Evolutionary conservation across 805 yeast genomes (phyloP).

Genomic region (Candida nanaspora): DNA sequence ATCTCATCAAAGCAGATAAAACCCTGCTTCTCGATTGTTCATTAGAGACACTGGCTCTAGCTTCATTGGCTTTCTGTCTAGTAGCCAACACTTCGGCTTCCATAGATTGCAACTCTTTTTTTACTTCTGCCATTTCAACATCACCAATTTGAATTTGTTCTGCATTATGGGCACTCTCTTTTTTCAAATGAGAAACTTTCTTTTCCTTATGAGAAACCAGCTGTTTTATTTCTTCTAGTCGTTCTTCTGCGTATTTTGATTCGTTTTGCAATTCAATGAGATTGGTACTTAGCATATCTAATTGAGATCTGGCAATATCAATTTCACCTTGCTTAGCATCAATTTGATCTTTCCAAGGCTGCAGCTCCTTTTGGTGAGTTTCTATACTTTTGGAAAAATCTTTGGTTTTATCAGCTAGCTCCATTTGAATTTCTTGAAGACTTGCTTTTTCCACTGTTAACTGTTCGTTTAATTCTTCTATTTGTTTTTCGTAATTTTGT

Average conservation of each 20-base stretch:
- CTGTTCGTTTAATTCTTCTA: constrained; percentile 35
- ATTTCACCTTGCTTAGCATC: constrained; percentile 57
- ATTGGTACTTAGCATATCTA: constrained; percentile 50
- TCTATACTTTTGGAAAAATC: constrained; percentile 61
- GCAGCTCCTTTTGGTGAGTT: constrained; percentile 52
- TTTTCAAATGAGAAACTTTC: constrained; percentile 35
- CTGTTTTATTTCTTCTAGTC: constrained; percentile 28
- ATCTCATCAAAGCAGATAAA: constrained; percentile 54
- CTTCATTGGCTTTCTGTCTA: constrained; percentile 62
- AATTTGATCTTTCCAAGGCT: constrained; percentile 76
- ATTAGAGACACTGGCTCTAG: constrained; percentile 48
- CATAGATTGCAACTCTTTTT: constrained; percentile 42
- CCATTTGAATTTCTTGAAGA: constrained; percentile 57
- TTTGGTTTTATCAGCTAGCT: constrained; percentile 68
- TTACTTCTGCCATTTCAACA: constrained; percentile 45
- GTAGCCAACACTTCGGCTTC: constrained; percentile 42
- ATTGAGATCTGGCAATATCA: constrained; percentile 55
- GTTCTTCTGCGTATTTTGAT: constrained; percentile 33
- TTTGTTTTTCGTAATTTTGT: constrained; percentile 34
- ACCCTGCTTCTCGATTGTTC: constrained; percentile 69
- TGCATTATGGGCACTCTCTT: constrained; percentile 39
- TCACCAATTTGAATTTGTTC: constrained; percentile 55
- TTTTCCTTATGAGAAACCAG: constrained; percentile 39
- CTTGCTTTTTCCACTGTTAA: constrained; percentile 45
- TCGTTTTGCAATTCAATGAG: constrained; percentile 36